Evolutionary conservation across 2,329 filamentous ascomycete species (phyloP), one percentile per base, ranked within the genome.

Genomic region (Calcarisporium arbuscula): DNA sequence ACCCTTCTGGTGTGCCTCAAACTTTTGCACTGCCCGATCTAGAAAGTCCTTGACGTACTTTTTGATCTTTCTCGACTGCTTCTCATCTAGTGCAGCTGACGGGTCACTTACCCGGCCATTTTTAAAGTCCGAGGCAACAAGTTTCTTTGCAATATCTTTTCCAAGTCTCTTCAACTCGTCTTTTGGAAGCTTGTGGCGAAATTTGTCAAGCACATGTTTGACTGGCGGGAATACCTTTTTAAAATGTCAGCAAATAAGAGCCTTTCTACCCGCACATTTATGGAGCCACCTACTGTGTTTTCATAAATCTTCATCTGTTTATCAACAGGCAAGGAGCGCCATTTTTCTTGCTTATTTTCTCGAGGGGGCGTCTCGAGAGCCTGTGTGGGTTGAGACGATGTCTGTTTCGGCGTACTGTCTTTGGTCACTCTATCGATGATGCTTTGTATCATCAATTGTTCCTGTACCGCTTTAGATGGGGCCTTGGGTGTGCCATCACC

Each of bases 251-350:
- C 30, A 9, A 20, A 17, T 12, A 23, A n/a, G 20, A 17, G 10
- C 10, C 10, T 14, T 3, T 25, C 10, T 25, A 25, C 10, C 14
- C 10, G 22, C 22, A 25, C 22, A 25, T 25, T 14, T 25, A 25
- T 9, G 5, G 26, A 8, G 14, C 15, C n/a, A 67, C 85, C 58
- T 70, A 94, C 87, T 33, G 88, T 94, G 53, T 89, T 89, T 58
- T 95, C 89, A 51, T 95, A 96, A 3, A 95, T 71, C 65, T 87
- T 95, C 75, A 88, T 94, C 61, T 92, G 86, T 62, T 95, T 95
- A 45, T 95, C 89, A 46, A 79, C 57, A 2, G 81, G 68, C 20
- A 81, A 57, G 39, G 70, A 72, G 36, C 77, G 72, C 84, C 84
- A 88, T 54, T 82, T 85, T 30, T 86, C 81, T 48, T 72, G 70